Percentiles rank a stretch among this genome's conserved stretches.
phyloP scores from a whole-genome alignment of 1,284 basidiomycete species.

The Ganoderma boninense region DNA sequence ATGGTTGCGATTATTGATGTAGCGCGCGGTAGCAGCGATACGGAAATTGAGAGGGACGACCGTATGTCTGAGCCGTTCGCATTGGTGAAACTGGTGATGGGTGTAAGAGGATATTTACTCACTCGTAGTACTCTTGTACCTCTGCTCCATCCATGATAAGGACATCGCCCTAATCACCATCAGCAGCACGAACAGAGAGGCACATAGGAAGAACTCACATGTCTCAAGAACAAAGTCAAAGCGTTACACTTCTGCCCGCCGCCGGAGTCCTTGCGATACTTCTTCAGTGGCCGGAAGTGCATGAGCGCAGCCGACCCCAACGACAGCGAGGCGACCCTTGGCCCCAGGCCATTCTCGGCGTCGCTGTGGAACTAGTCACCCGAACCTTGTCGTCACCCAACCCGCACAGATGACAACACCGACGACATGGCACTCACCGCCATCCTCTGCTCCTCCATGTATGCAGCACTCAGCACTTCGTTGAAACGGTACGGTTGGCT shows the following conservation, averaged over 20 bases:
- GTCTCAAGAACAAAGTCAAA: slow-evolving; percentile 67
- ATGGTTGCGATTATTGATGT: slow-evolving; percentile 42
- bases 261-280: slow-evolving; percentile 42
- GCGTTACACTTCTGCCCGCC: slow-evolving; percentile 46
- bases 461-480: slow-evolving; percentile 80
- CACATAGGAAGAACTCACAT: slow-evolving; percentile 55
- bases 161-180: slow-evolving; percentile 67
- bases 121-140: slow-evolving; percentile 78
- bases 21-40: slow-evolving; percentile 62
- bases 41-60: slow-evolving; percentile 60
- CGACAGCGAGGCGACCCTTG: slow-evolving; percentile 75
- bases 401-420: not conserved
- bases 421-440: slow-evolving; percentile 56
- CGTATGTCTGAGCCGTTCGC: slow-evolving; percentile 49
- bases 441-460: slow-evolving; percentile 86
- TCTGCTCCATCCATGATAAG: slow-evolving; percentile 76
- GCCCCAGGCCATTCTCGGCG: slow-evolving; percentile 74
- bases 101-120: slow-evolving; percentile 34
- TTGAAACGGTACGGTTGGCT: slow-evolving; percentile 59
- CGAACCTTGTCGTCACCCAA: not conserved
- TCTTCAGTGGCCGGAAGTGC: slow-evolving; percentile 68
- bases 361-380: slow-evolving; percentile 79
- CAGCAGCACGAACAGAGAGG: not conserved
- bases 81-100: not conserved
- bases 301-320: slow-evolving; percentile 77